Evolutionary conservation across 2,329 filamentous ascomycete species (phyloP).

Genomic region (Aspergillus ibericus): DNA sequence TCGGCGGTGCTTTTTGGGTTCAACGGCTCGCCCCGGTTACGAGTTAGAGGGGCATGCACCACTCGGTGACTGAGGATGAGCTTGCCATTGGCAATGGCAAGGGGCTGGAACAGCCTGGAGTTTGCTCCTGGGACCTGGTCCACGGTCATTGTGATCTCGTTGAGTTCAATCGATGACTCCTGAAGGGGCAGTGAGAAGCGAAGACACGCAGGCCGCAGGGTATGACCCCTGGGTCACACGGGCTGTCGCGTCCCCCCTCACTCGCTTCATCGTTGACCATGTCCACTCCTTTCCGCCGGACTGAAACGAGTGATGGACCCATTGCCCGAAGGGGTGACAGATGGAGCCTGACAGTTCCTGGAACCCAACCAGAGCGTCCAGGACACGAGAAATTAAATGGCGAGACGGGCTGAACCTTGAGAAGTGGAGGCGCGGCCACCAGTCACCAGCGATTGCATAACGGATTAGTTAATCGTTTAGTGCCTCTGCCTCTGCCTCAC

Average conservation of each 20-base stretch:
- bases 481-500: too few species aligned
- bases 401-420: conserved; percentile 5
- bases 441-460: neutral
- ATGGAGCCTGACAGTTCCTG: conserved; percentile 2
- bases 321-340: conserved; percentile 1
- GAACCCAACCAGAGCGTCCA: neutral
- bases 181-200: neutral
- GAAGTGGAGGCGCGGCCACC: neutral
- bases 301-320: neutral
- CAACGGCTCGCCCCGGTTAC: conserved; percentile 52
- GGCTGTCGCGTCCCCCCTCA: neutral
- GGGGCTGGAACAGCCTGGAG: conserved; percentile 46
- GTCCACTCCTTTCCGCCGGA: neutral
- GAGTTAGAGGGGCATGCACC: conserved; percentile 54
- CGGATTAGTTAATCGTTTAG: neutral
- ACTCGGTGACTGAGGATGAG: conserved; percentile 54
- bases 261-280: neutral
- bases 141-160: conserved; percentile 22
- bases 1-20: conserved; percentile 46
- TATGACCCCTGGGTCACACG: neutral
- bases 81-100: conserved; percentile 49
- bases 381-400: conserved; percentile 5
- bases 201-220: neutral
- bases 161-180: neutral
- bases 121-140: conserved; percentile 20